A percentile compares a stretch with the other conserved stretches of the same genome.
These are phyloP conservation scores for Neoarthrinium moseri DNA, from an alignment of 2,329 filamentous ascomycete genomes.

Conservation along the genomic window DNA sequence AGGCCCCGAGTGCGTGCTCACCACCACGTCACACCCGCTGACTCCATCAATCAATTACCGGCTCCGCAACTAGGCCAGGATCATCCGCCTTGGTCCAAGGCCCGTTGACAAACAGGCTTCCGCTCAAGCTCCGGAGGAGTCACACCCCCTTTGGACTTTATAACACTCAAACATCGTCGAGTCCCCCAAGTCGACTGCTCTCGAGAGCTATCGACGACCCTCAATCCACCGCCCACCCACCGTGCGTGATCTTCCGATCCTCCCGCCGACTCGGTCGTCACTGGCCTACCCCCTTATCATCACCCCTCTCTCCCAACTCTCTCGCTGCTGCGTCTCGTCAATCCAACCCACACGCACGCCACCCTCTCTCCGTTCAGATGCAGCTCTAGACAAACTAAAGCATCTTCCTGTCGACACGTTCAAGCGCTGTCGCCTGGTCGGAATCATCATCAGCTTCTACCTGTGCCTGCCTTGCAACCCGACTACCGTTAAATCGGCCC, in stretches of 20 bases:
- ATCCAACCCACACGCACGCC: slow-evolving; percentile 3
- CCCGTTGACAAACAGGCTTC: slow-evolving; percentile 18
- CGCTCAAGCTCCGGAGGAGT: slow-evolving; percentile 38
- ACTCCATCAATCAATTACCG: slow-evolving; percentile 23
- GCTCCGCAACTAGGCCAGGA: slow-evolving; percentile 25
- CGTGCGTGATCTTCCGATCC: slow-evolving; percentile 25
- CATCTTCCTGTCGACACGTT: slow-evolving; percentile 25
- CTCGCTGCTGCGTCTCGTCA: slow-evolving; percentile 5
- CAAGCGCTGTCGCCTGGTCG: slow-evolving; percentile 21
- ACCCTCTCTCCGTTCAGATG: slow-evolving; percentile 24
- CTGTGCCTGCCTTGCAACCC: slow-evolving; percentile 20
- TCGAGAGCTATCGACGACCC: slow-evolving; percentile 24
- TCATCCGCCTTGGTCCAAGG: slow-evolving; percentile 20
- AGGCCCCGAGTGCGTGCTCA: slow-evolving; percentile 17
- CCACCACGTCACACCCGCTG: slow-evolving; percentile 32
- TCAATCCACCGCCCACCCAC: no score
- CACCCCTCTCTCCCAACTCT: slow-evolving; percentile 13
- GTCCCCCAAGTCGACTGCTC: slow-evolving; percentile 20
- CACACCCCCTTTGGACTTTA: slow-evolving; percentile 40
- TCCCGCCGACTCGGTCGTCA: slow-evolving; percentile 21
- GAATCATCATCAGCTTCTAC: slow-evolving; percentile 19
- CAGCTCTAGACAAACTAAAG: slow-evolving; percentile 21
- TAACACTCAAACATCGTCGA: slow-evolving; percentile 33
- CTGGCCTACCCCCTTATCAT: slow-evolving; percentile 18
- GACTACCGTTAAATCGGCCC: slow-evolving; percentile 10